Base-by-base conservation (phyloP, 2,329 filamentous ascomycete species). In the Ophiosphaerella herpotricha region DNA sequence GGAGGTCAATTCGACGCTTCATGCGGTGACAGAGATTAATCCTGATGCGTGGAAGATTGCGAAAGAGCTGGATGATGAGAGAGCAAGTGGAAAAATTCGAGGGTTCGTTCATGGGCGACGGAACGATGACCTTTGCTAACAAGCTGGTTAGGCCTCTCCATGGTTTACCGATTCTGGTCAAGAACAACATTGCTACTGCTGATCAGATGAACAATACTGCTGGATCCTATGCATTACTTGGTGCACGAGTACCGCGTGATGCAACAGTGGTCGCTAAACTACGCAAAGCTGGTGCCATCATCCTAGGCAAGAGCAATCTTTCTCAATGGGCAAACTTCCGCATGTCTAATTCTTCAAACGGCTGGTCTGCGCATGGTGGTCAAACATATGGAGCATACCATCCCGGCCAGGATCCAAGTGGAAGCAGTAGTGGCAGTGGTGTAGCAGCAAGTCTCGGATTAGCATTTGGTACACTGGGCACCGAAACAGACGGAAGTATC, bases 301-400 rank as follows among this genome's bases (percentile, higher is more conserved):
- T 89, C 36, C 75, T 90, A 0, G 87, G 86, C 39, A 89, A 89
- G 70, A 75, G 84, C 0, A 86, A 85, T 48, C 64, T 89, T 24
- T 84, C 79, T 1, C 80, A 89, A 64, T 89, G 85, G 84, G 83
- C 83, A 2, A 85, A 86, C 57, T 85, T 76, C 46, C 76, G 87
- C 8, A 83, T 80, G 3, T 65, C 64, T 8, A 87, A 85, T 59
- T 76, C 75, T 4, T 80, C 75, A 9, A 83, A 83, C 48, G 86
- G 86, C 5, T 89, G 86, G 86, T 84, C 80, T 39, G 81, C 85
- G 0, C 77, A 83, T 50, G 84, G 84, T 7, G 86, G 85, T 0
- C 86, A 89, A 63, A 80, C 80, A 0, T 77, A 79, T 31, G 85
- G 74, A 8, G 84, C 85, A 0, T 89, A 87, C 63, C 82, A 81